Conservation (phyloP, 148 eudicot species). For the Rhododendron kiyosumense region DNA sequence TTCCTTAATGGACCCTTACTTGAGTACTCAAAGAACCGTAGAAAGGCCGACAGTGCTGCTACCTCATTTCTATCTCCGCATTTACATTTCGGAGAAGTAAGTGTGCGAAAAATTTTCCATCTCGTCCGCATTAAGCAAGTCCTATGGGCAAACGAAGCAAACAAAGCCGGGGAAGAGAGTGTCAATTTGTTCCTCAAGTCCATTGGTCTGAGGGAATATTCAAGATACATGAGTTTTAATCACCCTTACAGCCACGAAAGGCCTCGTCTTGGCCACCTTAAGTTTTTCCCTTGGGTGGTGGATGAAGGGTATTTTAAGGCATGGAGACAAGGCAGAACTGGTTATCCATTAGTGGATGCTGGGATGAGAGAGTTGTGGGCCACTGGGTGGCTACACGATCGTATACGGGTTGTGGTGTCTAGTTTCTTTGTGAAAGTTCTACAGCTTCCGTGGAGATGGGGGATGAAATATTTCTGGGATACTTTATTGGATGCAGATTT, state of each 20-base stretch:
- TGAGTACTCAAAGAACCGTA: conserved; percentile 75
- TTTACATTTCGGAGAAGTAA: conserved; percentile 91
- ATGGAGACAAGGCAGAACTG: conserved; percentile 99
- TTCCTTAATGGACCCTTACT: conserved; percentile 81
- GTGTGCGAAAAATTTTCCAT: conserved; percentile 88
- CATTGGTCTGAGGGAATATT: conserved; percentile 90
- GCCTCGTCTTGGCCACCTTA: conserved; percentile 83
- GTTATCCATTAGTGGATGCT: conserved; percentile 99
- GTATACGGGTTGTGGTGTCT: conserved; percentile 89
- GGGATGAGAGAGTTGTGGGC: conserved; percentile 99
- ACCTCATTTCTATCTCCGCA: conserved; percentile 97
- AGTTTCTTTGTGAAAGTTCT: conserved; percentile 98
- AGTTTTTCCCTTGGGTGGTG: conserved; percentile 93
- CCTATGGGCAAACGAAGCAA: conserved; percentile 89
- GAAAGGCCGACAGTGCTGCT: conserved; percentile 96
- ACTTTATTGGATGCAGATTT: conserved; percentile 96
- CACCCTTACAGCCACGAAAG: conserved; percentile 93
- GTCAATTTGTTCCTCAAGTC: conserved; percentile 93
- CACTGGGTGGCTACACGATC: conserved; percentile 95
- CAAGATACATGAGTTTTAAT: conserved; percentile 91
- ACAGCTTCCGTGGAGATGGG: conserved; percentile 99
- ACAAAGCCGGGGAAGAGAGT: conserved; percentile 82
- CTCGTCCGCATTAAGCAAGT: conserved; percentile 81
- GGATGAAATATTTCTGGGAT: conserved; percentile 99
- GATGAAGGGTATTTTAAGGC: conserved; percentile 84